Evolutionary conservation across 2,329 filamentous ascomycete genomes (phyloP).

Genomic region (Colletotrichum lupini): DNA sequence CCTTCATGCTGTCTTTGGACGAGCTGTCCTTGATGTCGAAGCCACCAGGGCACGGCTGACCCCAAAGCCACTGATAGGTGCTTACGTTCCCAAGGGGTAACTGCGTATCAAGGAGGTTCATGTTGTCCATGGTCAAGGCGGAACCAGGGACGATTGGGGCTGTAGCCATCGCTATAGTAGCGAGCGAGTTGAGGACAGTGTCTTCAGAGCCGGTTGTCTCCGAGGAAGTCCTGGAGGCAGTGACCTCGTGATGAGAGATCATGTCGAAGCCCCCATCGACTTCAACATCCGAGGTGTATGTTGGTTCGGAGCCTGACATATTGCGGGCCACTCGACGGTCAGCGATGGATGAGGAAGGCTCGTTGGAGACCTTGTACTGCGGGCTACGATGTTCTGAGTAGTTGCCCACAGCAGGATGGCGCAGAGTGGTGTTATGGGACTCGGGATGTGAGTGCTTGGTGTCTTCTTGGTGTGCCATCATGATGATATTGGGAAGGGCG

Average conservation of each 20-base stretch:
- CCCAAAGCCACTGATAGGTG: constrained; percentile 25
- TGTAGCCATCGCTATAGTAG: too few species aligned
- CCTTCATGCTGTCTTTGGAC: constrained; percentile 28
- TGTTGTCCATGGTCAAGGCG: constrained; percentile 20
- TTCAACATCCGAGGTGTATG: background rate
- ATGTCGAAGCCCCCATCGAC: background rate
- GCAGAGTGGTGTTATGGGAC: background rate
- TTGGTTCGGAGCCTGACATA: background rate
- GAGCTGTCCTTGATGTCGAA: constrained; percentile 25
- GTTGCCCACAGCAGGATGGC: background rate
- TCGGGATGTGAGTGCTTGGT: background rate
- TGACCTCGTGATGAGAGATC: background rate
- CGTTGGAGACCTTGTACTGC: constrained; percentile 25
- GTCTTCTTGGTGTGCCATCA: constrained; percentile 7
- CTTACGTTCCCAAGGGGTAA: constrained; percentile 1
- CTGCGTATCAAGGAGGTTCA: constrained; percentile 10
- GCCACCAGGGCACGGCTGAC: constrained; percentile 17
- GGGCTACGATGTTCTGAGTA: constrained; percentile 20
- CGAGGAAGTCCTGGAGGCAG: background rate
- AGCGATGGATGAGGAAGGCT: constrained; percentile 14
- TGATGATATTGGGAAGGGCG: background rate
- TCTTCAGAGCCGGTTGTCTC: constrained; percentile 10
- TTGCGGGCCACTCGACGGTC: background rate
- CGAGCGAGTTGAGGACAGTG: constrained; percentile 3
- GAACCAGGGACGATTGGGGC: background rate